Percentiles rank a stretch among this genome's conserved stretches.
phyloP scores from a whole-genome alignment of 257 asterid species.

The Scutellaria galericulata region DNA sequence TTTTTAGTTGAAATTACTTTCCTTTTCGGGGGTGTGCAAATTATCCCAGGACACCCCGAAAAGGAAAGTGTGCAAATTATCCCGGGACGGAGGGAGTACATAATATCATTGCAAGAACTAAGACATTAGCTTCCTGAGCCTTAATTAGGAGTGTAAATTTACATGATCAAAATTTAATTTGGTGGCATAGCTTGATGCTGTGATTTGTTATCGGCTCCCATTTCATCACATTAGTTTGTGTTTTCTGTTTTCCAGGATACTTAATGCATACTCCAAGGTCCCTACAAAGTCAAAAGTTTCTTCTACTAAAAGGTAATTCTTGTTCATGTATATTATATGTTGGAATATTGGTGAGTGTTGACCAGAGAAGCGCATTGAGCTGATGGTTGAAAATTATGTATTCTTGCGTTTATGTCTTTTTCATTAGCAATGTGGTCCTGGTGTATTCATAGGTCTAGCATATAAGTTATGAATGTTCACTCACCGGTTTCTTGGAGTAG shows the following conservation, averaged over 20 bases:
- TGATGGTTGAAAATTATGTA: conserved; percentile 10
- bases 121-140: conserved; percentile 22
- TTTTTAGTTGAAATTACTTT: no score
- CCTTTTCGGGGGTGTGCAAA: no score
- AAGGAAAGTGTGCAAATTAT: no score
- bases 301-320: conserved; percentile 67
- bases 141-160: conserved; percentile 1
- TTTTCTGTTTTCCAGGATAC: conserved; percentile 58
- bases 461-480: not conserved
- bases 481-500: not conserved
- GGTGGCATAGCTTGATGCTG: conserved; percentile 14
- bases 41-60: no score
- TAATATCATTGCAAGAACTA: not conserved
- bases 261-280: conserved; percentile 83
- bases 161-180: not conserved
- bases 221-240: conserved; percentile 20
- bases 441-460: conserved; percentile 7
- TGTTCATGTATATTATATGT: conserved; percentile 17
- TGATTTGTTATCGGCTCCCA: not conserved
- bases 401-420: conserved; percentile 6
- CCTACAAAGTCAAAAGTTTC: conserved; percentile 72
- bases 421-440: conserved; percentile 11
- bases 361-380: not conserved
- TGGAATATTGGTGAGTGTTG: not conserved
- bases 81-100: no score